Conservation (phyloP, 2,329 filamentous ascomycete species). For the Colletotrichum sublineola region DNA sequence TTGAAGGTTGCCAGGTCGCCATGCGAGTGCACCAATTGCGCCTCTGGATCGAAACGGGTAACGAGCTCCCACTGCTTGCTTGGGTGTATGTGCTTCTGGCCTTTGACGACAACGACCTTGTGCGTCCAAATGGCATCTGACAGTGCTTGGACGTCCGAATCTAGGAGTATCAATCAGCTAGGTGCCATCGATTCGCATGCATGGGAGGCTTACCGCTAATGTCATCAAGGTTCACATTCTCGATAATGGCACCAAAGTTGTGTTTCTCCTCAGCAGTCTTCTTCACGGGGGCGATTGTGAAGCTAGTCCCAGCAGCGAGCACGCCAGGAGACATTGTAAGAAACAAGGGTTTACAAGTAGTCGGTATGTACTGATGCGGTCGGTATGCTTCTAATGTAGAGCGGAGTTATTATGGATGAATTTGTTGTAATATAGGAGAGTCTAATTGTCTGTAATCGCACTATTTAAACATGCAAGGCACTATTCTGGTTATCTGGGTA, state of each 20-base stretch:
- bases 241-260: conserved; percentile 53
- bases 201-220: conserved; percentile 47
- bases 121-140: conserved; percentile 58
- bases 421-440: not conserved
- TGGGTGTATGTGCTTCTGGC: conserved; percentile 56
- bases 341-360: not conserved
- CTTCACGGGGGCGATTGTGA: conserved; percentile 40
- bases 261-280: conserved; percentile 52
- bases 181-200: not conserved
- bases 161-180: conserved; percentile 36
- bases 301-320: conserved; percentile 2
- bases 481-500: not conserved
- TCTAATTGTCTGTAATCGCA: not conserved
- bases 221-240: conserved; percentile 54
- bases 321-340: conserved; percentile 16
- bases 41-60: conserved; percentile 57
- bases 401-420: not conserved
- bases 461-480: not conserved
- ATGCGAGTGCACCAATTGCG: conserved; percentile 57
- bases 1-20: conserved; percentile 57
- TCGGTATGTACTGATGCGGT: not conserved
- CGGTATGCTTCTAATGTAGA: not conserved
- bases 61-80: conserved; percentile 61
- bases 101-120: conserved; percentile 59
- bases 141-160: conserved; percentile 54